These are phyloP conservation scores for Diplodia seriata DNA, from an alignment of 2,329 filamentous ascomycete species.

Conservation along the genomic window DNA sequence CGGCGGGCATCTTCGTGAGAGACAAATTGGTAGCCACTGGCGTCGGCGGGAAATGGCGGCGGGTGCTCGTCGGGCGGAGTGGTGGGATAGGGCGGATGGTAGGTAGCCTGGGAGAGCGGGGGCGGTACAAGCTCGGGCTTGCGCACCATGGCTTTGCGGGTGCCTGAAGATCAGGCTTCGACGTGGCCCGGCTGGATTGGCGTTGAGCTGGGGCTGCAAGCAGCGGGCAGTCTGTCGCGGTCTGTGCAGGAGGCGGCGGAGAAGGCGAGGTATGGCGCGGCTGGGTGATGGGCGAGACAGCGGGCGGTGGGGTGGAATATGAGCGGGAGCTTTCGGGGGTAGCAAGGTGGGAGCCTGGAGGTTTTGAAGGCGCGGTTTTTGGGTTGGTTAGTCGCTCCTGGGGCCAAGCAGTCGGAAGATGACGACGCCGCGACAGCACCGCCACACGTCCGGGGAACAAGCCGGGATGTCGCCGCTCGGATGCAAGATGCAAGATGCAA, in stretches of 20 bases:
- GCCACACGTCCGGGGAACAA: constrained; percentile 13
- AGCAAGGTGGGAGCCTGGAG: constrained; percentile 22
- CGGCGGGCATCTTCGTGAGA: constrained; percentile 35
- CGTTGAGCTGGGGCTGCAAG: constrained; percentile 23
- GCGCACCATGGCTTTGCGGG: constrained; percentile 50
- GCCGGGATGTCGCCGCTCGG: constrained; percentile 4
- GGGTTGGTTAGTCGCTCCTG: constrained; percentile 3
- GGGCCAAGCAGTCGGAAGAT: constrained; percentile 19
- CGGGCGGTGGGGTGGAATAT: neutral
- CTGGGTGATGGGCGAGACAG: neutral
- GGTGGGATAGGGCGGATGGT: constrained; percentile 55
- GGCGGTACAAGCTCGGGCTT: constrained; percentile 53
- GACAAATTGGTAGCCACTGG: constrained; percentile 28
- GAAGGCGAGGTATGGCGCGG: constrained; percentile 5
- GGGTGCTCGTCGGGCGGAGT: constrained; percentile 48
- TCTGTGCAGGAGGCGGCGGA: constrained; percentile 14
- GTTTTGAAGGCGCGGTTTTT: neutral
- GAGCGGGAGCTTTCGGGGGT: neutral
- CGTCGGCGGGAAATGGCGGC: constrained; percentile 35
- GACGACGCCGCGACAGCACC: constrained; percentile 22
- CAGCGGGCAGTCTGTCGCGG: constrained; percentile 9
- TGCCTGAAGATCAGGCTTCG: constrained; percentile 14
- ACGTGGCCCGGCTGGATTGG: constrained; percentile 25
- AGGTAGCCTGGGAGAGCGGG: constrained; percentile 46
- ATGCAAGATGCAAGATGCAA: neutral